phyloP scores from a whole-genome alignment of 2,329 filamentous ascomycete genomes.

The Endocalyx cinctus region DNA sequence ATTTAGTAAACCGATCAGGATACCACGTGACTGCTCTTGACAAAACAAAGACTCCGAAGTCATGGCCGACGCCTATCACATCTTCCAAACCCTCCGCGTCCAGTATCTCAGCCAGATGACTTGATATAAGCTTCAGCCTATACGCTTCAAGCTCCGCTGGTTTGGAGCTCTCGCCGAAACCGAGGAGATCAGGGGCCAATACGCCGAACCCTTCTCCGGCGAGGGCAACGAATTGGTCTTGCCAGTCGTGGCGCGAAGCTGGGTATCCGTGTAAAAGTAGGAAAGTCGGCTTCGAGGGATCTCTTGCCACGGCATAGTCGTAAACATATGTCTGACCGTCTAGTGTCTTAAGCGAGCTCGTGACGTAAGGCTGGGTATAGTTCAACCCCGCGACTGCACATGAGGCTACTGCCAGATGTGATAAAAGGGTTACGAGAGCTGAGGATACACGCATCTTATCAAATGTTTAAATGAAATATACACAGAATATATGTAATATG shows the following conservation, averaged over 20 bases:
- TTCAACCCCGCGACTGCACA: no score
- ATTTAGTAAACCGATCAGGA: constrained; percentile 7
- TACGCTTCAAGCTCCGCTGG: constrained; percentile 25
- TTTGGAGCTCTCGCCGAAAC: constrained; percentile 31
- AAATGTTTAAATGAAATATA: no score
- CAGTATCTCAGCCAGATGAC: constrained; percentile 29
- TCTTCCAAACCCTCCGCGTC: constrained; percentile 16
- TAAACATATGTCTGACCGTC: constrained; percentile 11
- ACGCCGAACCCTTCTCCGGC: constrained; percentile 34
- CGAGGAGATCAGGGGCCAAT: constrained; percentile 36
- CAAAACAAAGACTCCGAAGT: constrained; percentile 13
- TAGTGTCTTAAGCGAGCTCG: constrained; percentile 1
- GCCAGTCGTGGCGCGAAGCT: constrained; percentile 40
- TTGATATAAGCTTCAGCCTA: constrained; percentile 24
- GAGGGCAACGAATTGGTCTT: constrained; percentile 31
- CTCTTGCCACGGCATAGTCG: constrained; percentile 23
- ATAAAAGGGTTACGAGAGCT: no score
- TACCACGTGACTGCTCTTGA: constrained; percentile 7
- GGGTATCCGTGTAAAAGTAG: constrained; percentile 47
- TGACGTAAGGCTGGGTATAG: no score
- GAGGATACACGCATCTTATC: no score
- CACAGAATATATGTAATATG: no score
- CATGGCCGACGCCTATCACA: constrained; percentile 28
- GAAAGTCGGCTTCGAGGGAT: constrained; percentile 26
- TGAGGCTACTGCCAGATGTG: no score